Conservation (phyloP, 306 rosid species). For the Benincasa hispida region DNA sequence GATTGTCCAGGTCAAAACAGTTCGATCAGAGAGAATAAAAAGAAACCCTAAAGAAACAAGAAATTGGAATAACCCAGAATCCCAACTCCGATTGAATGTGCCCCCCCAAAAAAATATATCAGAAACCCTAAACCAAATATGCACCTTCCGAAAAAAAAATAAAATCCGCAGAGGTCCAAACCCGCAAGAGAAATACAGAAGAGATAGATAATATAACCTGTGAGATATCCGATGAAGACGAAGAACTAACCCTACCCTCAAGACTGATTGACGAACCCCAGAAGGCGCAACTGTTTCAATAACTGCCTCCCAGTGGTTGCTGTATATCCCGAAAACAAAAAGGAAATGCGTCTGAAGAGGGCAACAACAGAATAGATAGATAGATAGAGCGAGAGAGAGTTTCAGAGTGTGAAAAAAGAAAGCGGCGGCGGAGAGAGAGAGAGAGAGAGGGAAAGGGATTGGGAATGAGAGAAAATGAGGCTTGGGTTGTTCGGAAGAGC, state of each 20-base stretch:
- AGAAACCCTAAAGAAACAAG: slow-evolving; percentile 31
- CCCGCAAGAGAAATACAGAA: slow-evolving; percentile 5
- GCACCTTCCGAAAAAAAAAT: neutral
- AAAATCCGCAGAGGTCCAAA: slow-evolving; percentile 29
- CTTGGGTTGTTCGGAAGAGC: neutral
- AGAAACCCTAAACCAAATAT: slow-evolving; percentile 43
- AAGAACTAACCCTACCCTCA: slow-evolving; percentile 52
- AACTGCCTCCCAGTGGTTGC: slow-evolving; percentile 32
- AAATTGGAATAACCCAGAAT: slow-evolving; percentile 13
- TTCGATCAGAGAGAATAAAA: slow-evolving; percentile 17
- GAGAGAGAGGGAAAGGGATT: slow-evolving; percentile 1
- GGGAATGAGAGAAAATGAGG: slow-evolving; percentile 12
- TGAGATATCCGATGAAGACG: neutral
- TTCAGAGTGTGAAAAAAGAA: slow-evolving; percentile 6
- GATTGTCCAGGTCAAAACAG: slow-evolving; percentile 26
- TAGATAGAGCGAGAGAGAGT: slow-evolving; percentile 4
- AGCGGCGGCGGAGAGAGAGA: slow-evolving; percentile 16
- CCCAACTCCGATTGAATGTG: slow-evolving; percentile 17
- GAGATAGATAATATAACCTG: slow-evolving; percentile 9
- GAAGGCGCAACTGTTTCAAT: slow-evolving; percentile 44
- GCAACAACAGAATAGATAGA: neutral
- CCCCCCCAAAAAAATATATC: neutral
- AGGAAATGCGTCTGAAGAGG: slow-evolving; percentile 9
- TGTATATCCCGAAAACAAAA: neutral
- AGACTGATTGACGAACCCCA: slow-evolving; percentile 27